A percentile compares a stretch with the other conserved stretches of the same genome.
Evolutionary conservation across 139 green algal species (phyloP).

Genomic region (Astrephomene gubernaculifera): DNA sequence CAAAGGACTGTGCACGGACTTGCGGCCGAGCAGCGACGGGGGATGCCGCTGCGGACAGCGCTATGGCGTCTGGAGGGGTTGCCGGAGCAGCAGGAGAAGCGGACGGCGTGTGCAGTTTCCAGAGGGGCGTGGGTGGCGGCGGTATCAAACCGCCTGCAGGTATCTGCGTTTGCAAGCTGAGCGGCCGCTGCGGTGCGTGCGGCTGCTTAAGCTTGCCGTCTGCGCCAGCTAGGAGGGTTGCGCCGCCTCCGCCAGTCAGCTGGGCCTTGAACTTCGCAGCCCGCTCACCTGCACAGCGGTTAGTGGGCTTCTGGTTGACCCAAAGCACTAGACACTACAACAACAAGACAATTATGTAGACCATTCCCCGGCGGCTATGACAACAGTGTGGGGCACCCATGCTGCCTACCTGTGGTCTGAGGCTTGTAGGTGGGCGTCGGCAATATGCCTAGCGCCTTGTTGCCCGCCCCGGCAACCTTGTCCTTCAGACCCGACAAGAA

Average conservation of each 20-base stretch:
- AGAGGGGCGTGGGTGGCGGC: background rate
- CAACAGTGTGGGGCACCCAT: background rate
- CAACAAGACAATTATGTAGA: no score
- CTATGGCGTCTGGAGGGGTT: no score
- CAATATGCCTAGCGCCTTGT: slow-evolving; percentile 35
- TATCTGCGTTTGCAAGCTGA: background rate
- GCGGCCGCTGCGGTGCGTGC: slow-evolving; percentile 35
- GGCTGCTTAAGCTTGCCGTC: slow-evolving; percentile 44
- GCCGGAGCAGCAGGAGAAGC: no score
- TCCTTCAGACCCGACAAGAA: slow-evolving; percentile 1
- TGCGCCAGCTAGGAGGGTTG: background rate
- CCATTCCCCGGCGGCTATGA: no score
- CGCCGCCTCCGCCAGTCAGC: slow-evolving; percentile 4
- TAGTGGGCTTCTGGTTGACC: no score
- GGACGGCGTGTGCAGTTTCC: no score
- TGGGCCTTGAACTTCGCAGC: slow-evolving; percentile 16
- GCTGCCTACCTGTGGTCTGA: slow-evolving; percentile 17
- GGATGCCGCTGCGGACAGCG: no score
- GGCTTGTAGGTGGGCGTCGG: slow-evolving; percentile 19
- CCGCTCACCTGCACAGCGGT: slow-evolving; percentile 27
- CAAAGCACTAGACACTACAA: no score
- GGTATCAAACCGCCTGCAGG: background rate
- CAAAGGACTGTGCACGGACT: no score
- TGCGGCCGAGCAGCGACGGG: no score
- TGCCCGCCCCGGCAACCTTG: slow-evolving; percentile 17